Evolutionary conservation across 768 basidiomycete genomes (phyloP), one percentile per base, ranked within the genome.

Genomic region (Calocybe cyanea): DNA sequence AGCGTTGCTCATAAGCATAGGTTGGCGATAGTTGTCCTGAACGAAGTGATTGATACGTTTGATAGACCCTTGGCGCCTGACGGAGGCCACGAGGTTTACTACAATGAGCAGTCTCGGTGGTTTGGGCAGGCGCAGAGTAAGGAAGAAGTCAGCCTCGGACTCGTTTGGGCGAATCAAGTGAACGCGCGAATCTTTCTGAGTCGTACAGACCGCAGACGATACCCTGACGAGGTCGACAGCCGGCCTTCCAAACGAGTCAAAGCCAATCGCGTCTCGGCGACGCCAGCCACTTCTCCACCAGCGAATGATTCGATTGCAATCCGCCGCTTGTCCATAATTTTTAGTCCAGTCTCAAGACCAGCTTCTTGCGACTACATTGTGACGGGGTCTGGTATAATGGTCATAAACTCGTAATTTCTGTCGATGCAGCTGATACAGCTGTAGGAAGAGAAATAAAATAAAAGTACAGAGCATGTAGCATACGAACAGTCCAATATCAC

Each of bases 111-210:
- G 57, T 74, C 83, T 2, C 77, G 78, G 14, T 83, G 85, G 80
- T 96, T 95, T 60, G 76, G 74, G 32, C 77, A 83, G 14, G 79
- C 80, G 18, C 74, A 81, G 48, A 68, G 75, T 46, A 64, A 61
- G 36, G 92, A 92, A 58, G 87, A 95, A 63, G 92, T 88, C 0
- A 80, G 78, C 31, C 69, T 98, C 2, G 94, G 94, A 2, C 80
- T 96, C 41, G 83, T 82, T 7, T 98, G 95, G 95, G 87, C 94
- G 13, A 97, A 95, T 63, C 86, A 91, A 57, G 73, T 98, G 46
- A 94, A 95, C 54, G 76, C 75, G 3, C 78, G 95, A 18, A 76
- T 97, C 37, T 83, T 95, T 74, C 75, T 96, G 41, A 78, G 76
- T 35, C 78, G 90, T 23, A 93, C 92, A 0, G 78, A 77, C 8